Evolutionary conservation across 164 flowering plant genomes (phyloP), one percentile per base, ranked within the genome.

Genomic region (Hamamelis virginiana): DNA sequence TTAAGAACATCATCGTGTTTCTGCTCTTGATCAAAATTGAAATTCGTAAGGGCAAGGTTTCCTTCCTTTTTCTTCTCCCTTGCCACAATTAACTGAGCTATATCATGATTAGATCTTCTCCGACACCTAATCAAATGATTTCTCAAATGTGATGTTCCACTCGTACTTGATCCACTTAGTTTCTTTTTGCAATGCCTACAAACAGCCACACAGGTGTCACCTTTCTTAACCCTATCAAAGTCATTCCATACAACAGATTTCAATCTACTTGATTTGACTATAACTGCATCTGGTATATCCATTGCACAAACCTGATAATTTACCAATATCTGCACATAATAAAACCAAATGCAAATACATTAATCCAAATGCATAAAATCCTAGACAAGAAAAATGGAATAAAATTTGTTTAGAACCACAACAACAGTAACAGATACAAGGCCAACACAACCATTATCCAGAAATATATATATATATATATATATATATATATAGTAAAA

Each of bases 171-270:
- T 19, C 94, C 94, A 69, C 91, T 86, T 11, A 93, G 84, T 69
- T 73, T 84, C 83, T 82, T 91, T 64, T 82, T 86, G 66, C 95
- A 92, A 65, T 89, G 95, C 62, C 86, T 78, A 81, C 97, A 92
- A 45, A 87, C 80, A 44, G 97, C 96, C 62, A 84, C 75, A 55
- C 78, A 84, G 1, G 78, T 77, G 18, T 86, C 94, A 67, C 84
- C 89, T 52, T 80, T 86, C 70, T 81, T 89, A 23, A 92, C 82
- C 76, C 92, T 82, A 78, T 92, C 97, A 74, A 92, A 92, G 76
- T 92, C 91, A 75, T 89, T 89, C 97, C 97, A 92, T 22, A 92
- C 97, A 45, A 78, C 81, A 43, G 97, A 92, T 72, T 87, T 92
- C 77, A 88, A 71, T 78, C 92, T 82, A 75, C 85, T 83, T 22